These are phyloP conservation scores for Porcisia deanei DNA, from an alignment of 208 protist species.

Conservation along the genomic window DNA sequence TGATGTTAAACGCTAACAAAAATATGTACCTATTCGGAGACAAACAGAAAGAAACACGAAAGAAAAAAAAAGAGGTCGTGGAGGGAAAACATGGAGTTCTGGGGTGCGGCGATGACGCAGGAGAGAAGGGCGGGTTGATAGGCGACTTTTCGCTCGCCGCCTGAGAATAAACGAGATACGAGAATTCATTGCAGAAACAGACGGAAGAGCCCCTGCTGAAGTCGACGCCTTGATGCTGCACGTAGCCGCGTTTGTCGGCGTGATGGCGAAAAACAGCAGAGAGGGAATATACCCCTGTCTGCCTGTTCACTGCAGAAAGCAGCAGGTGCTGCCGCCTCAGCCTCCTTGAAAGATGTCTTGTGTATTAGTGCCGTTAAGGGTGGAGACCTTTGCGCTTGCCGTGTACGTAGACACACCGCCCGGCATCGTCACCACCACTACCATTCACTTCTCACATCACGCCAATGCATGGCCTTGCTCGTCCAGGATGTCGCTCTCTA, in stretches of 20 bases:
- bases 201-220: not conserved
- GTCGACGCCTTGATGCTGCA: not conserved
- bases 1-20: no score
- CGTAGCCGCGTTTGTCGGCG: no score
- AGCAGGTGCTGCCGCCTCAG: not conserved
- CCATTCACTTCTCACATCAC: not conserved
- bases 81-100: not conserved
- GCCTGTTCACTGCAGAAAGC: not conserved
- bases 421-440: not conserved
- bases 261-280: not conserved
- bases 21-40: not conserved
- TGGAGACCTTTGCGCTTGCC: not conserved
- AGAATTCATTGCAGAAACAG: not conserved
- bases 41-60: not conserved
- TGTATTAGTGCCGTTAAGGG: not conserved
- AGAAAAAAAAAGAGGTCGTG: not conserved
- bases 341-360: not conserved
- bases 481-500: slow-evolving; percentile 71
- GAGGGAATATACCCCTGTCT: not conserved
- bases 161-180: not conserved
- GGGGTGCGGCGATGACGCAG: no score
- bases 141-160: no score
- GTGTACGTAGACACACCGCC: not conserved
- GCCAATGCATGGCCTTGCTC: slow-evolving; percentile 18
- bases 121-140: no score